These are phyloP conservation scores for Crassisporium funariophilum DNA, from an alignment of 768 basidiomycete species.

Conservation along the genomic window DNA sequence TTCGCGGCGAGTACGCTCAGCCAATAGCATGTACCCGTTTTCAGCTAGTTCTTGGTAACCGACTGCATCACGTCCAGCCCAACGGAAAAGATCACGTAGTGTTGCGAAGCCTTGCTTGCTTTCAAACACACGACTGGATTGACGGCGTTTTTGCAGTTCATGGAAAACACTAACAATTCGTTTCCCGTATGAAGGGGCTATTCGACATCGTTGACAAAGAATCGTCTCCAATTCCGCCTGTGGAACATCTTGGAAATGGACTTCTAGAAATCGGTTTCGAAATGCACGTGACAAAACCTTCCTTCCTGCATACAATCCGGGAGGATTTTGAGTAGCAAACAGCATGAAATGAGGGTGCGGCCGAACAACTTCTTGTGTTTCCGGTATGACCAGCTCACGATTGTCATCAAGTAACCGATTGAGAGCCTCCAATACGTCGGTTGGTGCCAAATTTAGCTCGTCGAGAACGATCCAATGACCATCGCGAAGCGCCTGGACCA, in stretches of 20 bases:
- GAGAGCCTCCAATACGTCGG: conserved; percentile 95
- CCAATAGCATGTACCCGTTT: conserved; percentile 97
- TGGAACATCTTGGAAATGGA: conserved; percentile 96
- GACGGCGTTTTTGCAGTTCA: conserved; percentile 90
- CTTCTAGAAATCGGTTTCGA: conserved; percentile 95
- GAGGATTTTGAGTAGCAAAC: conserved; percentile 98
- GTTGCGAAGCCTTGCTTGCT: conserved; percentile 98
- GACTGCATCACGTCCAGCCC: conserved; percentile 89
- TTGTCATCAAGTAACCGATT: conserved; percentile 98
- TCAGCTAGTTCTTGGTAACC: conserved; percentile 92
- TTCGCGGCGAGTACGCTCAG: conserved; percentile 80
- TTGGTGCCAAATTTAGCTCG: conserved; percentile 96
- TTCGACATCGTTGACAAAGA: conserved; percentile 87
- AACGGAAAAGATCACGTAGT: conserved; percentile 94
- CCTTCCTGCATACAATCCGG: conserved; percentile 92
- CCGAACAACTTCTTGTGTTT: conserved; percentile 91
- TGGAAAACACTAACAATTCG: conserved; percentile 90
- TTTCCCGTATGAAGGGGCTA: conserved; percentile 92
- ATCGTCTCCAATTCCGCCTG: conserved; percentile 92
- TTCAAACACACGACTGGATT: conserved; percentile 91
- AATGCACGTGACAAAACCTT: conserved; percentile 96
- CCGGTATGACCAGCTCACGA: conserved; percentile 91
- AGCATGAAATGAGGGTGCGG: conserved; percentile 98
- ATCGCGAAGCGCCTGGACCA: conserved; percentile 86
- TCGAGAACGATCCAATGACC: conserved; percentile 99